Conservation (phyloP, 2,329 filamentous ascomycete species). For the Botrytis galanthina region DNA sequence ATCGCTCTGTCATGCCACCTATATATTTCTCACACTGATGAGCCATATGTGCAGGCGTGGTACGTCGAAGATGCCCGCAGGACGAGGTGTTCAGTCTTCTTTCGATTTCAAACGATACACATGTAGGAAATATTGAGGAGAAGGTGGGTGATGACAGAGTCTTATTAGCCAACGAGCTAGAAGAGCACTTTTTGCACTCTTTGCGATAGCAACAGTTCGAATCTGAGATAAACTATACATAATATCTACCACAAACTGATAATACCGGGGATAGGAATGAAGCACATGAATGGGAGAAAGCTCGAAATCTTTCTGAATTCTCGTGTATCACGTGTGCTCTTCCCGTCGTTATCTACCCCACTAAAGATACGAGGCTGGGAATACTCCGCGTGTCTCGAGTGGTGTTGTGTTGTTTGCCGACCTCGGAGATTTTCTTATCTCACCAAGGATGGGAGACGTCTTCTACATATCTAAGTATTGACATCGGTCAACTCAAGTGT, state of each 20-base stretch:
- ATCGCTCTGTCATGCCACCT: background rate
- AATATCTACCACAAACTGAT: background rate
- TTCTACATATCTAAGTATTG: background rate
- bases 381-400: background rate
- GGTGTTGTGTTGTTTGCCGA: background rate
- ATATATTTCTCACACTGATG: background rate
- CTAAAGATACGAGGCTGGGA: background rate
- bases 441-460: background rate
- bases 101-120: background rate
- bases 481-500: background rate
- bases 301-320: background rate
- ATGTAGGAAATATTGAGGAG: background rate
- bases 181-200: background rate
- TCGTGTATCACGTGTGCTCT: background rate
- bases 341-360: background rate
- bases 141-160: background rate
- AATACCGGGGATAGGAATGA: background rate
- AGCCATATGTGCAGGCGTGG: background rate
- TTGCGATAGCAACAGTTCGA: background rate
- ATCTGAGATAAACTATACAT: background rate
- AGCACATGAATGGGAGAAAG: background rate
- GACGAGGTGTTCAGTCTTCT: background rate
- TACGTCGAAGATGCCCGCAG: background rate
- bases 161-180: background rate
- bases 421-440: slow-evolving; percentile 5